Evolutionary conservation across 2,329 filamentous ascomycete genomes (phyloP), one percentile per base, ranked within the genome.

Genomic region (Dissoconium aciculare): DNA sequence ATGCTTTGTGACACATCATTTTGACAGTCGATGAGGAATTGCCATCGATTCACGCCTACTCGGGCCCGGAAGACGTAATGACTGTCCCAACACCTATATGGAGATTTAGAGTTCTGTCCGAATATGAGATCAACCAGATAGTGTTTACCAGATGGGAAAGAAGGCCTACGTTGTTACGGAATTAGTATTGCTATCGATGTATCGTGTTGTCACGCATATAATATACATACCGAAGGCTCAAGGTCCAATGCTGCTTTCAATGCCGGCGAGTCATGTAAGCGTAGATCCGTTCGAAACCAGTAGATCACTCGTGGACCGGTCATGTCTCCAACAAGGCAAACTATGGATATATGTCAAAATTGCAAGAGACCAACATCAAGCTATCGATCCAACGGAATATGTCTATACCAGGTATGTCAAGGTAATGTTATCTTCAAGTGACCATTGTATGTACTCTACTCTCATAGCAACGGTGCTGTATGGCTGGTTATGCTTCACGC

Each of bases 281-380:
- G 72, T 8, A 84, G 61, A 49, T 84, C 79, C 4, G 79, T 84
- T 32, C 79, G 69, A 46, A 82, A 82, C 40, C 78, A 83, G 51
- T 80, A 82, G 17, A 83, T 65, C 2, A 83, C 76, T 30, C 68
- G 58, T 24, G 67, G 58, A 43, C 58, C 58, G 15, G 40, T 30
- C 38, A 52, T 51, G n/a, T 4, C 28, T 33, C 19, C 14, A 15
- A 27, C n/a, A n/a, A n/a, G n/a, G n/a, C n/a, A n/a, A n/a, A n/a
- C n/a, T n/a, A n/a, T n/a, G n/a, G n/a, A n/a, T n/a, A n/a, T n/a
- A n/a, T n/a, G n/a, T n/a, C n/a, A n/a, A n/a, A n/a, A n/a, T n/a
- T n/a, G n/a, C n/a, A n/a, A n/a, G n/a, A n/a, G n/a, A n/a, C n/a
- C n/a, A n/a, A n/a, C n/a, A n/a, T n/a, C n/a, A n/a, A n/a, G n/a